Percentiles rank a stretch among this genome's conserved stretches.
Evolutionary conservation across 2,329 filamentous ascomycete species (phyloP).

Genomic region (Venturia aucupariae): DNA sequence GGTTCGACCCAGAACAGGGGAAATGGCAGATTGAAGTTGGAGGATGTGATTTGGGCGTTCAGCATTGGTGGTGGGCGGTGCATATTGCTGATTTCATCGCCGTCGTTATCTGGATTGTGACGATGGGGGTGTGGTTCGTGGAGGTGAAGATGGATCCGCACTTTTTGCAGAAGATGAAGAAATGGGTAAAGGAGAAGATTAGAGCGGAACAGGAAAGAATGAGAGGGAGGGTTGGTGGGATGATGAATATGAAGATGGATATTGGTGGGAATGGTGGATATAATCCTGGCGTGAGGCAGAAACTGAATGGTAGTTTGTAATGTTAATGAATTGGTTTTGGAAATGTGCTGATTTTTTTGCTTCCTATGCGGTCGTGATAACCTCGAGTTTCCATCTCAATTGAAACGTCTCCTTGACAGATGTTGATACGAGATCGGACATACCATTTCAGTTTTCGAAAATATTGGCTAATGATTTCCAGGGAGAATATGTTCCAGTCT

Average conservation of each 20-base stretch:
- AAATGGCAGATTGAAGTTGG: constrained; percentile 77
- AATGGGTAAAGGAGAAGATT: neutral
- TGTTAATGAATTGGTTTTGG: neutral
- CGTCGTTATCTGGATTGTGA: constrained; percentile 16
- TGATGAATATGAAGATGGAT: neutral
- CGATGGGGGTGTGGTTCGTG: neutral
- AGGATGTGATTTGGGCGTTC: constrained; percentile 69
- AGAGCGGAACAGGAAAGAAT: neutral
- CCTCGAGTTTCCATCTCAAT: too few relatives aligned
- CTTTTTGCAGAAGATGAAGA: neutral
- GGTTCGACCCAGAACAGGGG: constrained; percentile 61
- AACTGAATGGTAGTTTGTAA: neutral
- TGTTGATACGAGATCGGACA: too few relatives aligned
- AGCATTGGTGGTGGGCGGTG: constrained; percentile 91
- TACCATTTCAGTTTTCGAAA: too few relatives aligned
- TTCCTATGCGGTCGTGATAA: too few relatives aligned
- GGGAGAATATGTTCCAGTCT: too few relatives aligned
- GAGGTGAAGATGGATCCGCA: neutral
- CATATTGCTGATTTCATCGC: constrained; percentile 61
- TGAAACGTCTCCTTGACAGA: too few relatives aligned
- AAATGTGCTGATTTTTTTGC: too few relatives aligned
- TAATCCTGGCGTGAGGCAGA: neutral
- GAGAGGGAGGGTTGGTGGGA: neutral
- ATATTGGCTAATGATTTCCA: too few relatives aligned
- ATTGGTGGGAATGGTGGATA: neutral